Percentiles rank a stretch among this genome's conserved stretches.
These are phyloP conservation scores for Plectosphaerella cucumerina DNA, from an alignment of 2,329 filamentous ascomycete genomes.

Conservation along the genomic window DNA sequence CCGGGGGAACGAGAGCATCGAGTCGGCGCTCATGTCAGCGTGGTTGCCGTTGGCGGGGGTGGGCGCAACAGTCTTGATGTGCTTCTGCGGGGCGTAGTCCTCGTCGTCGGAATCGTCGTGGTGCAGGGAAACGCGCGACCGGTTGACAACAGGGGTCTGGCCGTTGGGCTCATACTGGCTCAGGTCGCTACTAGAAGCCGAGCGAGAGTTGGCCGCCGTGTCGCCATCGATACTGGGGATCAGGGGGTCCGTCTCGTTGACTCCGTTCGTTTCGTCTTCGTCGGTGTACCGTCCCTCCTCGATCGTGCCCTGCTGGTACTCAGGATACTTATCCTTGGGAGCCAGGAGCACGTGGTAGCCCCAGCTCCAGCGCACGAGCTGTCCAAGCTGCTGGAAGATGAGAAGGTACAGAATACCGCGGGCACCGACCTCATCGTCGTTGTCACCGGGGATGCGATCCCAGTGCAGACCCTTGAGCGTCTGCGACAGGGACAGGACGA, in stretches of 20 bases:
- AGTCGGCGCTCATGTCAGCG: constrained; percentile 32
- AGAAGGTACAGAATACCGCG: constrained; percentile 92
- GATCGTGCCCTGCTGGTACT: constrained; percentile 51
- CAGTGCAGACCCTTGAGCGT: constrained; percentile 91
- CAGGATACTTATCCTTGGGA: constrained; percentile 68
- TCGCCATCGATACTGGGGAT: constrained; percentile 40
- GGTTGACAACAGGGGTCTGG: constrained; percentile 47
- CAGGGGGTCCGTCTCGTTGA: constrained; percentile 39
- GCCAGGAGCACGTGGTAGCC: constrained; percentile 94
- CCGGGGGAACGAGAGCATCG: constrained; percentile 61
- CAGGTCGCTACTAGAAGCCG: constrained; percentile 32
- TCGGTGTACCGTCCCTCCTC: constrained; percentile 59
- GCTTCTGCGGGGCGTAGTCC: constrained; percentile 25
- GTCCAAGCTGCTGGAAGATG: constrained; percentile 96
- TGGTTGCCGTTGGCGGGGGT: constrained; percentile 20
- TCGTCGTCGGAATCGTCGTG: constrained; percentile 46
- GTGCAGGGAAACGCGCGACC: constrained; percentile 39
- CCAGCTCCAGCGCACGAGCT: constrained; percentile 96
- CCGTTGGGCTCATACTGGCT: constrained; percentile 50
- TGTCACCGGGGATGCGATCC: constrained; percentile 86
- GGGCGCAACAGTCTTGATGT: constrained; percentile 14
- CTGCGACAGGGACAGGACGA: constrained; percentile 89
- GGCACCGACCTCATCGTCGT: constrained; percentile 90
- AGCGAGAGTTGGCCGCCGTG: constrained; percentile 26
- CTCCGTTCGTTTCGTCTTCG: constrained; percentile 28